Percentiles rank a stretch among this genome's conserved stretches.
Evolutionary conservation across 441 rosid genomes (phyloP).

Genomic region (Brassica hybrid): DNA sequence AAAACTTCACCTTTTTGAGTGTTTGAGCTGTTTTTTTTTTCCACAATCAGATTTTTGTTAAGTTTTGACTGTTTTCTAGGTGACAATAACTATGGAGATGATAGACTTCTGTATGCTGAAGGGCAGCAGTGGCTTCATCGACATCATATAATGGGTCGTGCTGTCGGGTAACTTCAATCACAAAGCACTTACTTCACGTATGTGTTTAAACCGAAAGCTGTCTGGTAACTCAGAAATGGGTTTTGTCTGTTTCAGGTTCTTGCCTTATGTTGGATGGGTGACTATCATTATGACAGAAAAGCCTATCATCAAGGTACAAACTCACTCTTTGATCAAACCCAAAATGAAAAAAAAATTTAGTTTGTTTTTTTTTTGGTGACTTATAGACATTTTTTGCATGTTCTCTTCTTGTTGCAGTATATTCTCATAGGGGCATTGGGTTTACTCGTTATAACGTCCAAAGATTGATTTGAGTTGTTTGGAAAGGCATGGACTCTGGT

Average conservation of each 20-base stretch:
- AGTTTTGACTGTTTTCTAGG: slow-evolving; percentile 50
- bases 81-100: slow-evolving; percentile 84
- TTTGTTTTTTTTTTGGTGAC: slow-evolving; percentile 2
- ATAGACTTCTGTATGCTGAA: slow-evolving; percentile 84
- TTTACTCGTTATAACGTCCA: slow-evolving; percentile 79
- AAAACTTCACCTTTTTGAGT: slow-evolving; percentile 2
- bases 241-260: slow-evolving; percentile 56
- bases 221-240: not conserved
- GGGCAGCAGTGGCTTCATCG: slow-evolving; percentile 95
- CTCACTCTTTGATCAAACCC: slow-evolving; percentile 5
- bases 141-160: slow-evolving; percentile 93
- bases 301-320: slow-evolving; percentile 88
- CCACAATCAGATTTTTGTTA: too few relatives aligned
- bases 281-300: slow-evolving; percentile 95
- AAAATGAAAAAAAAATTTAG: too few relatives aligned
- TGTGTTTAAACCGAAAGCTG: not conserved
- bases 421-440: slow-evolving; percentile 83
- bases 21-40: too few relatives aligned
- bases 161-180: slow-evolving; percentile 69
- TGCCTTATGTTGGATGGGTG: slow-evolving; percentile 98
- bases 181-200: not conserved
- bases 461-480: slow-evolving; percentile 56
- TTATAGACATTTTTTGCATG: not conserved
- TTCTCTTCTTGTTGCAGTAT: slow-evolving; percentile 57
- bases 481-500: slow-evolving; percentile 25